Conservation (phyloP, 1,139 yeast species). For the Taiozyma sp. region DNA sequence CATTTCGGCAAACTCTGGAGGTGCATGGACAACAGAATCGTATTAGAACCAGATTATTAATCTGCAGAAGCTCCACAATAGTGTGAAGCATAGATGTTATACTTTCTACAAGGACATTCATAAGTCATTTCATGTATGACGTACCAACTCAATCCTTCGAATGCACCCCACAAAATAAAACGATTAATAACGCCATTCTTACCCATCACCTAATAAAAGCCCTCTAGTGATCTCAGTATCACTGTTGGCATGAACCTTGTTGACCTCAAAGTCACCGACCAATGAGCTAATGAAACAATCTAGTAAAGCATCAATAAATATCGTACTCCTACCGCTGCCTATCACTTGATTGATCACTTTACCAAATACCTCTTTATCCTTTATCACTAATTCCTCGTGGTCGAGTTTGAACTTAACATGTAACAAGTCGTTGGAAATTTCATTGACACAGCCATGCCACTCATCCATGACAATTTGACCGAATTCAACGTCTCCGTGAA, state of each 20-base stretch:
- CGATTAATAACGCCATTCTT: neutral
- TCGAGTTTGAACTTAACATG: constrained; percentile 26
- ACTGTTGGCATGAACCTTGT: constrained; percentile 22
- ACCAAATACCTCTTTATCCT: constrained; percentile 29
- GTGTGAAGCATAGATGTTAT: too few relatives aligned
- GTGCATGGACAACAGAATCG: too few relatives aligned
- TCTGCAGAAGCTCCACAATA: too few relatives aligned
- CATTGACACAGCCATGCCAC: constrained; percentile 33
- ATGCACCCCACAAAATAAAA: neutral
- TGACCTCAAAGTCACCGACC: constrained; percentile 31
- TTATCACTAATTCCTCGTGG: constrained; percentile 29
- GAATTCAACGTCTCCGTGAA: constrained; percentile 29
- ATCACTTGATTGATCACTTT: constrained; percentile 32
- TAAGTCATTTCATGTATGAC: neutral
- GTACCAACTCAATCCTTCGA: neutral
- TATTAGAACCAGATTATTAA: too few relatives aligned
- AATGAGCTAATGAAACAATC: constrained; percentile 28
- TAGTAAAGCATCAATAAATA: constrained; percentile 28
- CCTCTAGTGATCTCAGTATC: constrained; percentile 14
- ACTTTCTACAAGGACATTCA: neutral
- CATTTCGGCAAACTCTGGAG: too few relatives aligned
- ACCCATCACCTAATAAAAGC: neutral
- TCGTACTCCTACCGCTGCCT: constrained; percentile 27
- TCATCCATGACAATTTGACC: constrained; percentile 29
- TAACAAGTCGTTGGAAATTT: constrained; percentile 22